Conservation (phyloP, 768 basidiomycete genomes). For the Mycena leptocephala region DNA sequence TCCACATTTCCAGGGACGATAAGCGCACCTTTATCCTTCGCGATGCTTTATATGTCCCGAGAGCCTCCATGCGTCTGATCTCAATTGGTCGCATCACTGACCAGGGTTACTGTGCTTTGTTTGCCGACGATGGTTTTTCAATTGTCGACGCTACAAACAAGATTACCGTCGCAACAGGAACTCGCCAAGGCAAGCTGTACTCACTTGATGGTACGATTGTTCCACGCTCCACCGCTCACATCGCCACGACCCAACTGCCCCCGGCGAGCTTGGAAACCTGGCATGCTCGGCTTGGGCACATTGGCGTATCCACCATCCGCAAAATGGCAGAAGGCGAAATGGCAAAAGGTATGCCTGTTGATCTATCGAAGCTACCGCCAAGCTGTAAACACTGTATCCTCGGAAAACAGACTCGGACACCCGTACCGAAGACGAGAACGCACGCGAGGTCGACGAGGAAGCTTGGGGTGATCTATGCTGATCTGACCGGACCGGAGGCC, state of each 20-base stretch:
- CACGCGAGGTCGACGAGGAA: constrained; percentile 13
- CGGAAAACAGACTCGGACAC: constrained; percentile 27
- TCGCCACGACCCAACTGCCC: no score
- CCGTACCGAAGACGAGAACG: constrained; percentile 27
- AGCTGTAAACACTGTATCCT: constrained; percentile 37
- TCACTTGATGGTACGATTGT: not conserved
- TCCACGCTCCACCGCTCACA: not conserved
- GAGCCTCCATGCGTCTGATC: no score
- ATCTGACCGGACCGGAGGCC: no score
- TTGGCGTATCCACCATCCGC: constrained; percentile 19
- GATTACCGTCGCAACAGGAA: not conserved
- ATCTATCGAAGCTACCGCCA: no score
- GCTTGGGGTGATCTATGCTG: no score
- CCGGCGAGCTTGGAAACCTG: constrained; percentile 24
- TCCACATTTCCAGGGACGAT: not conserved
- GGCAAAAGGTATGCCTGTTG: no score
- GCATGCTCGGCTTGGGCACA: constrained; percentile 38
- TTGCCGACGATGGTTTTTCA: constrained; percentile 15
- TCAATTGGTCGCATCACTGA: no score
- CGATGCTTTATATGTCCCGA: no score
- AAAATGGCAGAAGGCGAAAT: constrained; percentile 28
- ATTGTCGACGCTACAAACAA: not conserved
- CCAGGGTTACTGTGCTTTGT: not conserved
- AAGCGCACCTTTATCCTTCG: not conserved
- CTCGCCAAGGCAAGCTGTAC: constrained; percentile 15